Conservation (phyloP, 2,329 filamentous ascomycete genomes). For the Atkinsonella hypoxylon region DNA sequence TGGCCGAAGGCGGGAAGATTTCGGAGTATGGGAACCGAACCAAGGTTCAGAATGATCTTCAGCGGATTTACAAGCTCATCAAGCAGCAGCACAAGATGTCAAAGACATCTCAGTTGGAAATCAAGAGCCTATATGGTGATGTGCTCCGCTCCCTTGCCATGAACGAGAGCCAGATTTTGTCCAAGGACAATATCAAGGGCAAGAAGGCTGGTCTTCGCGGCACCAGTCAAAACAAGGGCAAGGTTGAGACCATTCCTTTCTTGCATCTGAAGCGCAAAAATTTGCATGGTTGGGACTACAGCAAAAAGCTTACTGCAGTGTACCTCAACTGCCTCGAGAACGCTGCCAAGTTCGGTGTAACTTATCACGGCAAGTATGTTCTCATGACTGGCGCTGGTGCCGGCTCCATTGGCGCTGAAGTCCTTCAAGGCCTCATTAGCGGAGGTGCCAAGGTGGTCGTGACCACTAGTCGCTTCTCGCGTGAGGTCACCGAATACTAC, state of each 20-base stretch:
- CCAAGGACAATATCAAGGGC: constrained; percentile 65
- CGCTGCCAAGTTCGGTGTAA: constrained; percentile 76
- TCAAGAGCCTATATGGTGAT: constrained; percentile 89
- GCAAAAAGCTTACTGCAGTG: constrained; percentile 89
- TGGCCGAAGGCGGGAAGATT: constrained; percentile 97
- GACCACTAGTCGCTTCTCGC: constrained; percentile 91
- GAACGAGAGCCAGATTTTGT: constrained; percentile 96
- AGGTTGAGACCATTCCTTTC: constrained; percentile 96
- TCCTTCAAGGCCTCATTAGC: constrained; percentile 88
- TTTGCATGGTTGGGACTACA: constrained; percentile 95
- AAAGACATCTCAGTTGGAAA: constrained; percentile 90
- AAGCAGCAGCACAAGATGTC: constrained; percentile 97
- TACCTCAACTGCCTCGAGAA: constrained; percentile 89
- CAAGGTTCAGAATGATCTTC: constrained; percentile 93
- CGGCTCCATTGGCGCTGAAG: constrained; percentile 94
- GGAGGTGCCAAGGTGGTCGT: constrained; percentile 95
- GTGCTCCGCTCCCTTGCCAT: constrained; percentile 89
- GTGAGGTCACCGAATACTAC: constrained; percentile 97
- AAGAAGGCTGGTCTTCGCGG: constrained; percentile 40
- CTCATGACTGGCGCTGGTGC: constrained; percentile 98
- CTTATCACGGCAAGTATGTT: constrained; percentile 87
- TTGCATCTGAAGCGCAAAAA: constrained; percentile 91
- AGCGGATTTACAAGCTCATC: constrained; percentile 95
- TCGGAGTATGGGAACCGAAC: constrained; percentile 97
- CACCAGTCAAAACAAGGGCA: constrained; percentile 61